Conservation (phyloP, 1,284 basidiomycete species). For the Ceratobasidium sp. region DNA sequence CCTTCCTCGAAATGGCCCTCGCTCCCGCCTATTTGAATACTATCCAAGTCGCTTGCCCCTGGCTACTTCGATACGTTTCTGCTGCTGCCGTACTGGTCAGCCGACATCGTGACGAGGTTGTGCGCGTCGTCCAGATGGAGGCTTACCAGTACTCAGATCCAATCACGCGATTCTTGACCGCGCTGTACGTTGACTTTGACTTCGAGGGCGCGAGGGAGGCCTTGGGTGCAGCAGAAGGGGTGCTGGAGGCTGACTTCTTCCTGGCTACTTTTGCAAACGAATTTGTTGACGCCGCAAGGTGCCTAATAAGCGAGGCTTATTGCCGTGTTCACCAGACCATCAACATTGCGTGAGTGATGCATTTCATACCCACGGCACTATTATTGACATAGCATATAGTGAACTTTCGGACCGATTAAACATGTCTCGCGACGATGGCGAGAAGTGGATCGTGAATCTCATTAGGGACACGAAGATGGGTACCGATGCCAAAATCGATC, state of each 20-base stretch:
- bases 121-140: constrained; percentile 91
- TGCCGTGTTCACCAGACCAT: constrained; percentile 97
- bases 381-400: constrained; percentile 58
- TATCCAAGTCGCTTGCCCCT: constrained; percentile 95
- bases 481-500: constrained; percentile 95
- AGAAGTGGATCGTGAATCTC: constrained; percentile 99
- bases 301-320: constrained; percentile 96
- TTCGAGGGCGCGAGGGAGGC: constrained; percentile 90
- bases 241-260: constrained; percentile 95
- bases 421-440: constrained; percentile 91
- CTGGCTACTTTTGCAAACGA: constrained; percentile 89
- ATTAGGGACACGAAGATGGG: constrained; percentile 94
- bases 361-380: neutral
- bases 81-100: constrained; percentile 92
- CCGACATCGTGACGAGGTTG: constrained; percentile 87
- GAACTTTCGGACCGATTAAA: constrained; percentile 95
- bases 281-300: constrained; percentile 95
- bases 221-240: constrained; percentile 82
- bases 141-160: constrained; percentile 96
- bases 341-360: constrained; percentile 82
- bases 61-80: constrained; percentile 95
- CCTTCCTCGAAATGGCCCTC: constrained; percentile 96
- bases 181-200: constrained; percentile 94
- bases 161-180: constrained; percentile 91
- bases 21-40: constrained; percentile 97